Evolutionary conservation across 2,329 filamentous ascomycete genomes (phyloP).

Genomic region (Penicillium decumbens): DNA sequence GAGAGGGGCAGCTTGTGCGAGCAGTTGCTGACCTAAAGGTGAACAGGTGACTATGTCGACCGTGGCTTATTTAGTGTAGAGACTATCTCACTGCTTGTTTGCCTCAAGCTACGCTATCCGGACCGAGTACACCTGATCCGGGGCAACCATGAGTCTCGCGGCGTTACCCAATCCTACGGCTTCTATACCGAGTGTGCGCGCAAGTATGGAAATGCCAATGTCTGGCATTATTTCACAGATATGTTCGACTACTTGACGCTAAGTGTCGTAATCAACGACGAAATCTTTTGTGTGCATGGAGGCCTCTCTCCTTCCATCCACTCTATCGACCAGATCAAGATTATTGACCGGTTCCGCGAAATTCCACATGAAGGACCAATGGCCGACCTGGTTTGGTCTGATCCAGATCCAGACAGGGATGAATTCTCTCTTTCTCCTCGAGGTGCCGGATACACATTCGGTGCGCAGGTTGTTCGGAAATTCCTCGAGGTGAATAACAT

Average conservation of each 20-base stretch:
- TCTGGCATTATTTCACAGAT: slow-evolving; percentile 99
- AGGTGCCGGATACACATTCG: slow-evolving; percentile 95
- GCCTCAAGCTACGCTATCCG: slow-evolving; percentile 93
- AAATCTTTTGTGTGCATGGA: slow-evolving; percentile 98
- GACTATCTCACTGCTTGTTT: slow-evolving; percentile 95
- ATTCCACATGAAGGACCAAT: slow-evolving; percentile 98
- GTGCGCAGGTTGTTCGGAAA: slow-evolving; percentile 95
- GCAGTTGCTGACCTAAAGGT: slow-evolving; percentile 5
- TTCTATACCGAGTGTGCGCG: slow-evolving; percentile 98
- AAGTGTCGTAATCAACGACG: slow-evolving; percentile 95
- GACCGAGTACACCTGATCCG: slow-evolving; percentile 92
- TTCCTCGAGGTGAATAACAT: slow-evolving; percentile 96
- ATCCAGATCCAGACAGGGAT: slow-evolving; percentile 93
- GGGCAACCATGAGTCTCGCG: slow-evolving; percentile 95
- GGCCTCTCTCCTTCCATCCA: slow-evolving; percentile 88
- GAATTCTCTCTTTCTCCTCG: slow-evolving; percentile 92
- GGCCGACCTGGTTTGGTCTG: slow-evolving; percentile 99
- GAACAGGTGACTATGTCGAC: slow-evolving; percentile 87
- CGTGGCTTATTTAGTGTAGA: slow-evolving; percentile 98
- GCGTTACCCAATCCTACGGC: slow-evolving; percentile 96
- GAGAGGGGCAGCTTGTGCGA: not conserved
- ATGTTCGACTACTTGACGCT: slow-evolving; percentile 99
- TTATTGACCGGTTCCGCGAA: slow-evolving; percentile 97
- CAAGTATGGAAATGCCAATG: slow-evolving; percentile 97
- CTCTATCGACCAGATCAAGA: slow-evolving; percentile 98